A percentile compares a stretch with the other conserved stretches of the same genome.
Conservation (phyloP, 768 basidiomycete genomes). For the Leccinum subtestaceum region DNA sequence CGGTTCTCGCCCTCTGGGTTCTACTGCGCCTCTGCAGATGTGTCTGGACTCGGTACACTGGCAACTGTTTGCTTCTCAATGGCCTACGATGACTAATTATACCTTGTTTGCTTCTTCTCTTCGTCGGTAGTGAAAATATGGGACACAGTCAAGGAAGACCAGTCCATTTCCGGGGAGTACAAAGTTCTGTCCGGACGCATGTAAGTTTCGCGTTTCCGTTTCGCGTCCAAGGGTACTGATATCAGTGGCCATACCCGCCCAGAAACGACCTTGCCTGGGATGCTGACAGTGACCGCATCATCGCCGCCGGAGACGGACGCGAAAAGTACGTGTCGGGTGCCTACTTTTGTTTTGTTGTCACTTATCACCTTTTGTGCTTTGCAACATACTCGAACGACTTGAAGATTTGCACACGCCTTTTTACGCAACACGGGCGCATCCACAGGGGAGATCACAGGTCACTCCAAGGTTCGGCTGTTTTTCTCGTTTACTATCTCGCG, state of each 20-base stretch:
- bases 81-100: not conserved
- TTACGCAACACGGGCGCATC: slow-evolving; percentile 82
- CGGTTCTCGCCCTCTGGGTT: slow-evolving; percentile 91
- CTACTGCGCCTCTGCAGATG: slow-evolving; percentile 92
- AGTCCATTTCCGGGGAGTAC: slow-evolving; percentile 78
- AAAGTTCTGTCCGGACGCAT: slow-evolving; percentile 69
- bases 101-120: not conserved
- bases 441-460: slow-evolving; percentile 85
- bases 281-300: slow-evolving; percentile 92
- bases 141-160: slow-evolving; percentile 87
- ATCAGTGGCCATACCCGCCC: not conserved
- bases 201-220: slow-evolving; percentile 37
- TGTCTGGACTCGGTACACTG: slow-evolving; percentile 68
- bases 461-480: slow-evolving; percentile 64
- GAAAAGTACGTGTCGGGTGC: slow-evolving; percentile 57
- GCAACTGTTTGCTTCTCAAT: no score
- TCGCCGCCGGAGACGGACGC: slow-evolving; percentile 88
- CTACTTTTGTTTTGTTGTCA: not conserved
- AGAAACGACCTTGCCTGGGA: slow-evolving; percentile 98
- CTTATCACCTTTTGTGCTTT: not conserved
- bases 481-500: not conserved
- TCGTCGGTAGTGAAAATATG: slow-evolving; percentile 73
- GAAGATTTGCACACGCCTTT: slow-evolving; percentile 80
- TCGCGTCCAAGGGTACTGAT: not conserved
- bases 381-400: not conserved